Evolutionary conservation across 2,329 filamentous ascomycete species (phyloP).

Genomic region (Aspergillus pseudoterreus): DNA sequence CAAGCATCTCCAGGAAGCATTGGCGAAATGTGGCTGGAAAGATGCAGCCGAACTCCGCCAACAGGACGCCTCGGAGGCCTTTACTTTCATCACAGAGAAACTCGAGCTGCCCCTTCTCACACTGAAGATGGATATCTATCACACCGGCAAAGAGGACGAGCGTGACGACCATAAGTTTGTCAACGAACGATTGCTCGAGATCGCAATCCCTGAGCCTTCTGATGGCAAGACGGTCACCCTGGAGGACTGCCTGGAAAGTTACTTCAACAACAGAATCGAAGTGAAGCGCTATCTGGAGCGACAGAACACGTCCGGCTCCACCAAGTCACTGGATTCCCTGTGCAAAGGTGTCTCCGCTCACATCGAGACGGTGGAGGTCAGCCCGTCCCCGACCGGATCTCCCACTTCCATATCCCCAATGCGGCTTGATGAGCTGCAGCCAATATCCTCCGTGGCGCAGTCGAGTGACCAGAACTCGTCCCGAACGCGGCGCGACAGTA

Average conservation of each 20-base stretch:
- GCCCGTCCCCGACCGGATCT: constrained; percentile 33
- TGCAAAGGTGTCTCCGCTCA: constrained; percentile 37
- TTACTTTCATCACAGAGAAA: constrained; percentile 88
- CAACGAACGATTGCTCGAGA: constrained; percentile 83
- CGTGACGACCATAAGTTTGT: constrained; percentile 92
- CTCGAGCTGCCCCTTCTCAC: constrained; percentile 83
- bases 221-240: constrained; percentile 70
- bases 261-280: constrained; percentile 92
- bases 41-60: constrained; percentile 75
- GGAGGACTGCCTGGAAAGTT: constrained; percentile 87
- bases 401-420: constrained; percentile 24
- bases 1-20: constrained; percentile 72
- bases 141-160: constrained; percentile 78
- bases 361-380: constrained; percentile 43
- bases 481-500: constrained; percentile 36
- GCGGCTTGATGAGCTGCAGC: constrained; percentile 17
- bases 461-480: constrained; percentile 20
- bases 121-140: constrained; percentile 90
- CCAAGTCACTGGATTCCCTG: constrained; percentile 33
- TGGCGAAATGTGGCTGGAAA: constrained; percentile 83
- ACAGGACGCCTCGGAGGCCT: constrained; percentile 94
- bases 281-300: constrained; percentile 72
- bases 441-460: constrained; percentile 26
- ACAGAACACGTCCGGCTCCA: constrained; percentile 54
- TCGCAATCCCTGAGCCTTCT: constrained; percentile 70